These are phyloP conservation scores for Cryptosporidium baileyi DNA, from an alignment of 169 alveolate genomes.

Conservation along the genomic window DNA sequence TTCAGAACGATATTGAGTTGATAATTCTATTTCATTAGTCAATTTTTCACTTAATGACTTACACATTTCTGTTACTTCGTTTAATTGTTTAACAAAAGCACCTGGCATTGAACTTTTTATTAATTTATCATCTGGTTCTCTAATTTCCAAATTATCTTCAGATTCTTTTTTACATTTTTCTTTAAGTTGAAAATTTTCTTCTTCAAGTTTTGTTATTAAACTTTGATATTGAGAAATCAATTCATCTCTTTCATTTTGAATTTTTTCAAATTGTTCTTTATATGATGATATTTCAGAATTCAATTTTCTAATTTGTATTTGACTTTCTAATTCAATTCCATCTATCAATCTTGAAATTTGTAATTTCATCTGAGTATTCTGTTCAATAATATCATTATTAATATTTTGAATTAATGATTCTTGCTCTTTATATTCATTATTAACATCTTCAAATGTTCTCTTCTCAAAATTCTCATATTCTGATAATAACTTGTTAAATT, in stretches of 20 bases:
- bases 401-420: neutral
- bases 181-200: neutral
- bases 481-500: neutral
- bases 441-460: neutral
- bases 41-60: conserved; percentile 56
- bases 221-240: conserved; percentile 51
- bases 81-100: conserved; percentile 23
- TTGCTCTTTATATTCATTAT: neutral
- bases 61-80: conserved; percentile 50
- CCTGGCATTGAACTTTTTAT: neutral
- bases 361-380: conserved; percentile 50
- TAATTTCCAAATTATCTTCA: neutral
- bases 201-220: conserved; percentile 15
- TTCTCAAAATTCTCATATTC: neutral
- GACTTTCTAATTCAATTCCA: conserved; percentile 53
- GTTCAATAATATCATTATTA: conserved; percentile 27
- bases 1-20: conserved; percentile 54
- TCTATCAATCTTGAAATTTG: conserved; percentile 59
- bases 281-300: conserved; percentile 19
- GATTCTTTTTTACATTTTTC: neutral
- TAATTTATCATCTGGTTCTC: neutral
- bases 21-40: conserved; percentile 45
- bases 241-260: conserved; percentile 44
- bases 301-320: conserved; percentile 44
- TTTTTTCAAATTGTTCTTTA: conserved; percentile 22